phyloP scores from a whole-genome alignment of 2,329 filamentous ascomycete species.

The Zymoseptoria pseudotritici region DNA sequence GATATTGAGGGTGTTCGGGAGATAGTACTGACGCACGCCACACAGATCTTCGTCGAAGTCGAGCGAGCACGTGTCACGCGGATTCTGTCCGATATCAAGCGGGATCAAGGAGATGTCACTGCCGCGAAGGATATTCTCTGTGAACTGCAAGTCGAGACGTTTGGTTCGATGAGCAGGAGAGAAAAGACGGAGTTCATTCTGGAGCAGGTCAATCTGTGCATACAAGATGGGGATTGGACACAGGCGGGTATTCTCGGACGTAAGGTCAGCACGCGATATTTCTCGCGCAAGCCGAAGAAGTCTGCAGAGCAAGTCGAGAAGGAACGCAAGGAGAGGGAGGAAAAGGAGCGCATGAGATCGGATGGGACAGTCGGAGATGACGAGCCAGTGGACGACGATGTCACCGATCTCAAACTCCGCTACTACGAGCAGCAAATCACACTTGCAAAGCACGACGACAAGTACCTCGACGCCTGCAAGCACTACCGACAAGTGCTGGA shows the following conservation, averaged over 20 bases:
- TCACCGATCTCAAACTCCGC: slow-evolving; percentile 88
- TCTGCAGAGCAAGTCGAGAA: slow-evolving; percentile 82
- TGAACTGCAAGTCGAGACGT: slow-evolving; percentile 97
- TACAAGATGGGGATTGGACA: slow-evolving; percentile 91
- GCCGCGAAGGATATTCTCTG: slow-evolving; percentile 88
- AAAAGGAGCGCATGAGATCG: slow-evolving; percentile 71
- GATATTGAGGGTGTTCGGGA: background rate
- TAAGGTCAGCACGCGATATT: slow-evolving; percentile 94
- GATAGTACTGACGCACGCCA: slow-evolving; percentile 4
- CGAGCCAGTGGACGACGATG: slow-evolving; percentile 75
- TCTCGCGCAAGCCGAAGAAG: slow-evolving; percentile 85
- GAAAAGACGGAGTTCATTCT: slow-evolving; percentile 99
- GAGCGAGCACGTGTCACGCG: slow-evolving; percentile 92
- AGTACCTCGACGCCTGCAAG: slow-evolving; percentile 96
- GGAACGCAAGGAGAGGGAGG: slow-evolving; percentile 74
- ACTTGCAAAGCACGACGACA: slow-evolving; percentile 91
- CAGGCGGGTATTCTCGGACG: slow-evolving; percentile 88
- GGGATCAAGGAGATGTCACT: slow-evolving; percentile 83
- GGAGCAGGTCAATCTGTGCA: slow-evolving; percentile 88
- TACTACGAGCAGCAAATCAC: slow-evolving; percentile 98
- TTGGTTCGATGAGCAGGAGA: slow-evolving; percentile 92
- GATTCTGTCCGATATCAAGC: slow-evolving; percentile 96
- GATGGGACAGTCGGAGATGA: slow-evolving; percentile 53
- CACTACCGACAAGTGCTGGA: slow-evolving; percentile 95
- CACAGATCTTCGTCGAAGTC: slow-evolving; percentile 92